Conservation (phyloP, 495 filamentous ascomycete genomes). For the Penicillium macrosclerotiorum region DNA sequence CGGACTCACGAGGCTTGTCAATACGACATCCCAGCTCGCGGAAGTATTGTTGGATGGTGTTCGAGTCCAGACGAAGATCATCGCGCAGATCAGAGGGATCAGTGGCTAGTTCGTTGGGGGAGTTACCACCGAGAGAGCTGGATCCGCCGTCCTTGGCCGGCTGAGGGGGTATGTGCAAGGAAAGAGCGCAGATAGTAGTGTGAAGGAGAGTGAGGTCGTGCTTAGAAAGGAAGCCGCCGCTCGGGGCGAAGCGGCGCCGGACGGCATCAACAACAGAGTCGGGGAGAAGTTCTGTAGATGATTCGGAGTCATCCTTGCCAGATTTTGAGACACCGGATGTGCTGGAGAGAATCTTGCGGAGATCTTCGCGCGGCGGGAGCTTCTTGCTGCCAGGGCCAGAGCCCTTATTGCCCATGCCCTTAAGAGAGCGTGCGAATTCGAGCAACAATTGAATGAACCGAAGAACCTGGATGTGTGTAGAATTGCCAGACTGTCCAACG, state of each 20-base stretch:
- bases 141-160: constrained; percentile 41
- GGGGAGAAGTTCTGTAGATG: constrained; percentile 36
- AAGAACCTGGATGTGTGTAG: constrained; percentile 54
- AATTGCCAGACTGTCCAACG: constrained; percentile 56
- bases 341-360: constrained; percentile 41
- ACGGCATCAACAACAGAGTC: constrained; percentile 67
- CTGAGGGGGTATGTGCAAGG: constrained; percentile 50
- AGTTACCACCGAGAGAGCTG: constrained; percentile 45
- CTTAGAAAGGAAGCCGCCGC: constrained; percentile 54
- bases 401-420: constrained; percentile 25
- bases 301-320: constrained; percentile 4
- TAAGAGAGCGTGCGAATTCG: constrained; percentile 58
- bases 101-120: constrained; percentile 74
- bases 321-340: constrained; percentile 21
- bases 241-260: constrained; percentile 65
- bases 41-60: constrained; percentile 63
- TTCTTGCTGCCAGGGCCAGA: constrained; percentile 37
- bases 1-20: constrained; percentile 40
- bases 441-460: constrained; percentile 59
- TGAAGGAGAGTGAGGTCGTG: constrained; percentile 62
- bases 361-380: constrained; percentile 40
- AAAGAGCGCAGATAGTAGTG: constrained; percentile 65
- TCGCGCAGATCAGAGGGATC: constrained; percentile 73
- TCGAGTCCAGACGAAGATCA: constrained; percentile 74
- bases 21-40: constrained; percentile 72